phyloP scores from a whole-genome alignment of 192 early-diverging fungal genomes.

The Lobulomyces angularis region DNA sequence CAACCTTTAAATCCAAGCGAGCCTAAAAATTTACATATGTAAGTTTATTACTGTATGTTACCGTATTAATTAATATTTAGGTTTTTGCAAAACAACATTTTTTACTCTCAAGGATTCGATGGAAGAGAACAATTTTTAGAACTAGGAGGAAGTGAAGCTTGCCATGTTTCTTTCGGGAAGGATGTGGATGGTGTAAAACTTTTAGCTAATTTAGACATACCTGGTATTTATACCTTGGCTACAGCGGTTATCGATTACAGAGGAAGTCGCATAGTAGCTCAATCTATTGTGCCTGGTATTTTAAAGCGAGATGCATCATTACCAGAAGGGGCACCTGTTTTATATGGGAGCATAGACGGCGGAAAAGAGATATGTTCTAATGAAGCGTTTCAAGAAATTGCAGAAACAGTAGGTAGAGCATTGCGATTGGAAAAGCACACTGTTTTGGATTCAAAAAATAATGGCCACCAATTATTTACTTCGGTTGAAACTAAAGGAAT shows the following conservation, averaged over 20 bases:
- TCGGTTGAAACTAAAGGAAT: slow-evolving; percentile 89
- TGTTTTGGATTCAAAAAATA: slow-evolving; percentile 56
- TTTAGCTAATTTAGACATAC: slow-evolving; percentile 58
- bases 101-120: slow-evolving; percentile 85
- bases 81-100: slow-evolving; percentile 93
- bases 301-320: slow-evolving; percentile 33
- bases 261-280: slow-evolving; percentile 80
- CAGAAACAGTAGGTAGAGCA: slow-evolving; percentile 58
- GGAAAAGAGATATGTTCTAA: slow-evolving; percentile 58
- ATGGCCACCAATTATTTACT: slow-evolving; percentile 52
- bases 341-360: slow-evolving; percentile 85
- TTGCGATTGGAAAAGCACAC: slow-evolving; percentile 71
- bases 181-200: slow-evolving; percentile 81
- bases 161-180: slow-evolving; percentile 86
- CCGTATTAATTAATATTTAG: slow-evolving; percentile 28
- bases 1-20: slow-evolving; percentile 67
- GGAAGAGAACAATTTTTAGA: slow-evolving; percentile 69
- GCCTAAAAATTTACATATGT: slow-evolving; percentile 49
- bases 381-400: slow-evolving; percentile 59
- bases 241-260: slow-evolving; percentile 88
- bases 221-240: slow-evolving; percentile 77
- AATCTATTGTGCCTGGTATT: slow-evolving; percentile 83
- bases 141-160: slow-evolving; percentile 76
- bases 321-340: slow-evolving; percentile 25
- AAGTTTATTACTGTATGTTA: background rate